These are phyloP conservation scores for Verticillium albo-atrum DNA, from an alignment of 2,329 filamentous ascomycete species.

Conservation along the genomic window DNA sequence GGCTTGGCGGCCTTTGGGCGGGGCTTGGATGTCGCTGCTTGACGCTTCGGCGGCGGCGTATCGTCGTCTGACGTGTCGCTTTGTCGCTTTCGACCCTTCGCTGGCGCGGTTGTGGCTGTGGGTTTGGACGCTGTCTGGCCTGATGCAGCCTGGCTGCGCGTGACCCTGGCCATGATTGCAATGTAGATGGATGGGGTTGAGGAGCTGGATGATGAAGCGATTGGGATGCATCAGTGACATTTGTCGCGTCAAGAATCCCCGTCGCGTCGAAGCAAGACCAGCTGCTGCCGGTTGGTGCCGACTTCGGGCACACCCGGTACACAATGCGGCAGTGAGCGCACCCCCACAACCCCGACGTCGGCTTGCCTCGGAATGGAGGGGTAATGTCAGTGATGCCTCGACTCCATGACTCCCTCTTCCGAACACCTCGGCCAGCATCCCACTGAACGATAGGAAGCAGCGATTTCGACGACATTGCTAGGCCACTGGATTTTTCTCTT, in stretches of 20 bases:
- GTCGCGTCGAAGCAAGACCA: neutral
- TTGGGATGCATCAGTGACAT: neutral
- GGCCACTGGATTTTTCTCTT: too few relatives aligned
- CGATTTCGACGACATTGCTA: neutral
- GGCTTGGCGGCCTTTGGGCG: neutral
- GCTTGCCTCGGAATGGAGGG: constrained; percentile 2
- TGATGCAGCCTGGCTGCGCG: neutral
- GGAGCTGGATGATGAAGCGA: neutral
- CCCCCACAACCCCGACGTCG: neutral
- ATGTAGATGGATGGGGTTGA: too few relatives aligned
- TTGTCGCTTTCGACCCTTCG: neutral
- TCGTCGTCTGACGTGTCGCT: neutral
- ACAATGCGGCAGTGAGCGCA: neutral
- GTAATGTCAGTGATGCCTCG: neutral
- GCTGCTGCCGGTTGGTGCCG: neutral
- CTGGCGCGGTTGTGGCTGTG: neutral
- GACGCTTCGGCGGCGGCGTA: neutral
- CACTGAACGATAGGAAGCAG: neutral
- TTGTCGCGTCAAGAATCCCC: neutral
- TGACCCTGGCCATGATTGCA: neutral
- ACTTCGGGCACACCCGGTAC: neutral
- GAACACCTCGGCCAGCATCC: neutral
- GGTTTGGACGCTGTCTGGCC: neutral
- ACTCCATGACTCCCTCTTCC: neutral
- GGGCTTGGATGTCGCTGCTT: neutral